Percentiles rank a stretch among this genome's conserved stretches.
Evolutionary conservation across 106 monocot species (phyloP).

Genomic region (Posidonia australis): DNA sequence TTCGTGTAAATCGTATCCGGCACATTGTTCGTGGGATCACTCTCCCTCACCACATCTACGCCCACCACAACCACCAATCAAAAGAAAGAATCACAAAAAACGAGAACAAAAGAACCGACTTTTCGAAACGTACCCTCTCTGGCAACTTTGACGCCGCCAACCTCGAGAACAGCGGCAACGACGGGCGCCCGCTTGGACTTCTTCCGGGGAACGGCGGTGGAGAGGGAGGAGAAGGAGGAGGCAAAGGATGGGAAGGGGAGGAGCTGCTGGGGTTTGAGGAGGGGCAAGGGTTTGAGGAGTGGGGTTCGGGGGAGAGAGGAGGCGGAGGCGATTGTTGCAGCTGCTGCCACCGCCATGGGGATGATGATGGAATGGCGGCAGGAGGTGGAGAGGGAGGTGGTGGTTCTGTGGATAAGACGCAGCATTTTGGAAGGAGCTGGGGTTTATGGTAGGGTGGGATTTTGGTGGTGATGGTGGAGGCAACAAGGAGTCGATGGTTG

Average conservation of each 20-base stretch:
- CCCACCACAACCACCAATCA: not conserved
- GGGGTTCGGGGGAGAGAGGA: not conserved
- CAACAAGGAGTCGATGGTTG: not conserved
- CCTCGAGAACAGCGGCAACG: conserved; percentile 41
- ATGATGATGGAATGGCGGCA: not conserved
- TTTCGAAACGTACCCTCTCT: conserved; percentile 42
- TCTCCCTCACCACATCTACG: conserved; percentile 86
- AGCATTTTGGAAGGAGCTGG: not conserved
- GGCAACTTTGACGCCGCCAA: conserved; percentile 70
- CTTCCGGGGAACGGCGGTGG: conserved; percentile 10
- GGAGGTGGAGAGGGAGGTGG: not conserved
- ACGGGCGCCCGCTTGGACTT: conserved; percentile 17
- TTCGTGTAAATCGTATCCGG: conserved; percentile 81
- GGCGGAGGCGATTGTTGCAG: not conserved
- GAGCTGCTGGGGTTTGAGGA: not conserved
- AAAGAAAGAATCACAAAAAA: no score
- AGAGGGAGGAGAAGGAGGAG: conserved; percentile 1
- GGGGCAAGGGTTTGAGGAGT: not conserved
- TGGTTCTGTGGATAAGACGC: conserved; percentile 2
- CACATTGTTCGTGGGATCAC: conserved; percentile 82
- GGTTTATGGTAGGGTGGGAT: not conserved
- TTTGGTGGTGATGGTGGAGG: not conserved
- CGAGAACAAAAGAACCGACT: not conserved
- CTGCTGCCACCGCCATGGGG: not conserved
- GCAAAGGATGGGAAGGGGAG: conserved; percentile 7